These are phyloP conservation scores for Tulasnella sp. DNA, from an alignment of 768 basidiomycete genomes.

Conservation along the genomic window DNA sequence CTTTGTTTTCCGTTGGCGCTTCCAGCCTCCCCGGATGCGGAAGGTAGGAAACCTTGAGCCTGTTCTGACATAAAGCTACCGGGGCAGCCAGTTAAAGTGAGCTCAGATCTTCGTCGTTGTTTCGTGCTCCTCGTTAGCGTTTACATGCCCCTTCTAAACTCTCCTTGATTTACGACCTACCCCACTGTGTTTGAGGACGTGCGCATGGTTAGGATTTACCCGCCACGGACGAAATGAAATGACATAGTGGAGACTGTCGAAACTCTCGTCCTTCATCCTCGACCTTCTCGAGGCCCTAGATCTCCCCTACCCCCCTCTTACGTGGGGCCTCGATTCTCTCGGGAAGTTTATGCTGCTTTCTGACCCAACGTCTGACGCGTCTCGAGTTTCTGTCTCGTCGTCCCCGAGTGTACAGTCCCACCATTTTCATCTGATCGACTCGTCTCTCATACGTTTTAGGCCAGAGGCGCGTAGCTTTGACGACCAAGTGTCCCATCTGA, in stretches of 20 bases:
- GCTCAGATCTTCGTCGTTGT: not conserved
- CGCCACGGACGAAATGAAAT: not conserved
- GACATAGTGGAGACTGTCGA: not conserved
- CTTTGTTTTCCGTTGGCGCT: not conserved
- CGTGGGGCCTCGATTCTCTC: not conserved
- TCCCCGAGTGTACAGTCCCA: not conserved
- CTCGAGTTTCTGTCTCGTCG: not conserved
- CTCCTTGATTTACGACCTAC: not conserved
- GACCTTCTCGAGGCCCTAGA: not conserved
- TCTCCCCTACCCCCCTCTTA: not conserved
- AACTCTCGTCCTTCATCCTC: not conserved
- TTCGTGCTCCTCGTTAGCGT: not conserved
- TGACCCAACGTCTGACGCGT: not conserved
- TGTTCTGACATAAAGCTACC: not conserved
- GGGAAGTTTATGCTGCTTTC: not conserved
- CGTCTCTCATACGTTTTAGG: not conserved
- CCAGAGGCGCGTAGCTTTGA: slow-evolving; percentile 5
- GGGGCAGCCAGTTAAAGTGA: not conserved
- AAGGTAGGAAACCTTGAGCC: not conserved
- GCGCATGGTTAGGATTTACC: not conserved
- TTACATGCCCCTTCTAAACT: not conserved
- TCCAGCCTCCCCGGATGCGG: not conserved
- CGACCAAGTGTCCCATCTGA: not conserved
- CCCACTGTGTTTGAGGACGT: not conserved
- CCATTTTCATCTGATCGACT: not conserved